Percentiles rank a stretch among this genome's conserved stretches.
Conservation (phyloP, 306 rosid species). For the Malus orientalis region DNA sequence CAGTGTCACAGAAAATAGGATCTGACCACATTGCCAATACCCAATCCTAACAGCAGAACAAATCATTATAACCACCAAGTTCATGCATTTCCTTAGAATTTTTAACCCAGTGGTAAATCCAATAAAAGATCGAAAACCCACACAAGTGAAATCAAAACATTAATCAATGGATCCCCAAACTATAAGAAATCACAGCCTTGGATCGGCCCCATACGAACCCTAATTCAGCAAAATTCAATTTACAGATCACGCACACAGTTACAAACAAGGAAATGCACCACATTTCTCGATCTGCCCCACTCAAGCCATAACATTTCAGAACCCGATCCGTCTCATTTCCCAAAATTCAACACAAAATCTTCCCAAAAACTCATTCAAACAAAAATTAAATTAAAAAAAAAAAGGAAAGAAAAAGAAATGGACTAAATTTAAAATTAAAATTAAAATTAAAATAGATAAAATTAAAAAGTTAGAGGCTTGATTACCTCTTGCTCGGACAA, state of each 20-base stretch:
- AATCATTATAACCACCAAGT: not conserved
- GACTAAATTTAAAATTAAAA: not conserved
- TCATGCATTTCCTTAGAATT: not conserved
- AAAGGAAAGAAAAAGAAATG: not conserved
- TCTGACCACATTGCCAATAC: not conserved
- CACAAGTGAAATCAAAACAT: not conserved
- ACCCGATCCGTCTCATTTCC: conserved; percentile 31
- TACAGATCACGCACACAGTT: conserved; percentile 14
- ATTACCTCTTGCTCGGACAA: conserved; percentile 86
- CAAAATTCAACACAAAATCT: not conserved
- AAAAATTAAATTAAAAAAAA: not conserved
- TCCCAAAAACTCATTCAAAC: not conserved
- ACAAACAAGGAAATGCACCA: not conserved
- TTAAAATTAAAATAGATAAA: not conserved
- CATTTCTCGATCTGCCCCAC: not conserved
- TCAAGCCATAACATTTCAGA: conserved; percentile 8
- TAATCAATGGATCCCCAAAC: conserved; percentile 9
- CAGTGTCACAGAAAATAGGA: not conserved
- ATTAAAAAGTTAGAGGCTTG: not conserved
- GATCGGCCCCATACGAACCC: conserved; percentile 23
- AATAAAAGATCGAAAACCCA: not conserved
- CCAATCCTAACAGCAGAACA: not conserved
- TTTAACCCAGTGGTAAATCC: not conserved
- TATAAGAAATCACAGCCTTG: not conserved
- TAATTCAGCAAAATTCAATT: conserved; percentile 12